A percentile compares a stretch with the other conserved stretches of the same genome.
These are phyloP conservation scores for Corylus heterophylla DNA, from an alignment of 306 rosid species.

Conservation along the genomic window DNA sequence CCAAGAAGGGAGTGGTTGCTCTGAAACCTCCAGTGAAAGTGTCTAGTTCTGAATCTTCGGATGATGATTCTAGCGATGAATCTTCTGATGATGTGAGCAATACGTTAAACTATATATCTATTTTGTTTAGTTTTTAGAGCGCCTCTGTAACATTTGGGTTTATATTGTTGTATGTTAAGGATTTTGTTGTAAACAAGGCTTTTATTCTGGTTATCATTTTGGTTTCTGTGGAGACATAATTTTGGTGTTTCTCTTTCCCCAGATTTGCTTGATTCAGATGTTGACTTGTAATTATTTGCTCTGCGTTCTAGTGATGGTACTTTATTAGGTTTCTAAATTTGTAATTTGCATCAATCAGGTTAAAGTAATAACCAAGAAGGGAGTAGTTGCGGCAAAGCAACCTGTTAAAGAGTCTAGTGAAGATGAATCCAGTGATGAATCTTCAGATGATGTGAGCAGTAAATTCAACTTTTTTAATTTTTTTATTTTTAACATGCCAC, in stretches of 20 bases:
- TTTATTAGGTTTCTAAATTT: not conserved
- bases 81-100: not conserved
- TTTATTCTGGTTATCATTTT: not conserved
- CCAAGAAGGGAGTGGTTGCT: not conserved
- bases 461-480: no score
- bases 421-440: slow-evolving; percentile 8
- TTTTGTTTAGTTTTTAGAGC: not conserved
- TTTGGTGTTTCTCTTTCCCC: not conserved
- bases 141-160: not conserved
- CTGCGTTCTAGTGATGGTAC: slow-evolving; percentile 8
- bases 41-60: not conserved
- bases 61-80: not conserved
- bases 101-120: not conserved
- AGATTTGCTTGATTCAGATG: not conserved
- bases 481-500: no score
- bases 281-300: not conserved
- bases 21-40: not conserved
- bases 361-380: no score
- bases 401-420: slow-evolving; percentile 18
- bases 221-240: not conserved
- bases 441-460: not conserved
- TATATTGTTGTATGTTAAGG: not conserved
- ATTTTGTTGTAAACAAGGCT: not conserved
- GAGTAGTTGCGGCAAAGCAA: not conserved
- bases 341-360: no score